Conservation (phyloP, 2,329 filamentous ascomycete genomes). For the Ophiostoma perfectum region DNA sequence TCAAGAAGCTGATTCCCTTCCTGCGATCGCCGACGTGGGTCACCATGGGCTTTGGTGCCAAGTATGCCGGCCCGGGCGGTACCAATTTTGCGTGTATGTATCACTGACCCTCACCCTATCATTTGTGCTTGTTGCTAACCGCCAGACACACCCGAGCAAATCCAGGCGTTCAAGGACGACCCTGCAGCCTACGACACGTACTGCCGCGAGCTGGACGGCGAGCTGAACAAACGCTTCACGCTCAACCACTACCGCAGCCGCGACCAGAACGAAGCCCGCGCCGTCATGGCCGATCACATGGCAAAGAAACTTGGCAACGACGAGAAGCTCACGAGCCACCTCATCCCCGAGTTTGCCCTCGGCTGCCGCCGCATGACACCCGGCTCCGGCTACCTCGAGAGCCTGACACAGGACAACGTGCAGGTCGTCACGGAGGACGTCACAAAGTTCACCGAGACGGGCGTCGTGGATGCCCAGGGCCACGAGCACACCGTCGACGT, state of each 20-base stretch:
- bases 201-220: constrained; percentile 21
- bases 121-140: constrained; percentile 21
- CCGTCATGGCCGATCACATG: constrained; percentile 41
- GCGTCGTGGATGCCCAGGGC: constrained; percentile 30
- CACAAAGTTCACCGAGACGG: constrained; percentile 33
- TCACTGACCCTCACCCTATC: background rate
- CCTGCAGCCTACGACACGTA: constrained; percentile 18
- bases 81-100: constrained; percentile 39
- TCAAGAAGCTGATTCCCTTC: constrained; percentile 18
- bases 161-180: constrained; percentile 53
- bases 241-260: constrained; percentile 15
- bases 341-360: constrained; percentile 17
- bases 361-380: constrained; percentile 42
- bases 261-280: constrained; percentile 30
- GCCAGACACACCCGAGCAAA: constrained; percentile 47
- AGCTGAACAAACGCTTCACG: constrained; percentile 23
- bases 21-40: constrained; percentile 47
- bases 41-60: constrained; percentile 53
- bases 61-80: constrained; percentile 28
- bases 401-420: constrained; percentile 42
- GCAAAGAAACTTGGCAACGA: constrained; percentile 34
- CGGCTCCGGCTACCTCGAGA: constrained; percentile 39
- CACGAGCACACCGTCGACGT: constrained; percentile 29
- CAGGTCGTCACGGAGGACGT: constrained; percentile 38
- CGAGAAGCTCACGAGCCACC: background rate